These are phyloP conservation scores for Leccinum griseonigrum DNA, from an alignment of 1,284 basidiomycete species.

Conservation along the genomic window DNA sequence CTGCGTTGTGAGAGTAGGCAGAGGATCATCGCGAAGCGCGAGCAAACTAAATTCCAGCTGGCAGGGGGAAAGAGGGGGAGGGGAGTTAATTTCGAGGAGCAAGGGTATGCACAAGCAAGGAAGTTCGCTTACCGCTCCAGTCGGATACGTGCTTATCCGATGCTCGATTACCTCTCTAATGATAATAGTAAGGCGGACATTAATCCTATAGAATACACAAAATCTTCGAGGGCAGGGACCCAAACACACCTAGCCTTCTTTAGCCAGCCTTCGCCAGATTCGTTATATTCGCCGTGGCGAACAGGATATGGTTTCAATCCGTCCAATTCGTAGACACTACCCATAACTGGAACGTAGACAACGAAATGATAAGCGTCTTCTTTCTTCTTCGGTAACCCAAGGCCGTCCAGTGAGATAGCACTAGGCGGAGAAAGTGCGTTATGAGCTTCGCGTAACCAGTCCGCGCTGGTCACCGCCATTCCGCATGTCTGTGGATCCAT, in stretches of 20 bases:
- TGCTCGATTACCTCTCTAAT: slow-evolving; percentile 77
- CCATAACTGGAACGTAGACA: slow-evolving; percentile 82
- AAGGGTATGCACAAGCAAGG: slow-evolving; percentile 4
- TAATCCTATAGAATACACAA: slow-evolving; percentile 6
- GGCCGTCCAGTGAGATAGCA: slow-evolving; percentile 75
- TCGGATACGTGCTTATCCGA: slow-evolving; percentile 85
- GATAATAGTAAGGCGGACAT: slow-evolving; percentile 4
- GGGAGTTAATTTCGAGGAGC: slow-evolving; percentile 9
- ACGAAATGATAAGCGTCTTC: slow-evolving; percentile 96
- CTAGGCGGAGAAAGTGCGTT: slow-evolving; percentile 89
- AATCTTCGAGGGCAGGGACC: background rate
- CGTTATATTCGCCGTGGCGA: slow-evolving; percentile 70
- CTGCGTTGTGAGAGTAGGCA: slow-evolving; percentile 63
- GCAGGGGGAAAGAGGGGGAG: background rate
- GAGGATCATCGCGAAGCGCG: slow-evolving; percentile 77
- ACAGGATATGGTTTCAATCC: slow-evolving; percentile 79
- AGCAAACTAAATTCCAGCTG: slow-evolving; percentile 91
- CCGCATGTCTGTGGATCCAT: slow-evolving; percentile 88
- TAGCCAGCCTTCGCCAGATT: slow-evolving; percentile 76
- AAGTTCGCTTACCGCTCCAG: slow-evolving; percentile 63
- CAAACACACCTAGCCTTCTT: slow-evolving; percentile 63
- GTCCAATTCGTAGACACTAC: slow-evolving; percentile 87
- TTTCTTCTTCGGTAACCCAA: slow-evolving; percentile 63
- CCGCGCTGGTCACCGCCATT: slow-evolving; percentile 82
- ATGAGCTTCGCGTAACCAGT: slow-evolving; percentile 82